These are phyloP conservation scores for Gastrolobium villosum DNA, from an alignment of 306 rosid species.

Conservation along the genomic window DNA sequence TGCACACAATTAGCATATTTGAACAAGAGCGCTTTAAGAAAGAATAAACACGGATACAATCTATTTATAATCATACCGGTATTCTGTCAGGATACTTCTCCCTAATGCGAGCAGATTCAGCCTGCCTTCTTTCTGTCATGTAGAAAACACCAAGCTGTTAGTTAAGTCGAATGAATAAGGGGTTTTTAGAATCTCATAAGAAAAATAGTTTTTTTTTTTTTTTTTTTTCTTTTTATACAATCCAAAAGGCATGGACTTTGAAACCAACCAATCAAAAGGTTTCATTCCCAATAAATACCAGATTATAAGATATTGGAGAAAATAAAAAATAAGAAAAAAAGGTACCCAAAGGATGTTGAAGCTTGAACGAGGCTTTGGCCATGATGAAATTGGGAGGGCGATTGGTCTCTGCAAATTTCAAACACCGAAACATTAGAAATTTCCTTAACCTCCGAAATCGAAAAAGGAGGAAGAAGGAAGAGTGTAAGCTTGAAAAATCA, in stretches of 20 bases:
- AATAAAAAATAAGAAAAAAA: neutral
- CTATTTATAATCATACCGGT: constrained; percentile 66
- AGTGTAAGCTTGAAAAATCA: neutral
- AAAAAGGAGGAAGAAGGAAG: neutral
- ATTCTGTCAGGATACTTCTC: constrained; percentile 92
- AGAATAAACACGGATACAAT: constrained; percentile 19
- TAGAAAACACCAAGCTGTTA: constrained; percentile 21
- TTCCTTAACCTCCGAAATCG: neutral
- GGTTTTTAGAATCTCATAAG: constrained; percentile 5
- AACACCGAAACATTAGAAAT: constrained; percentile 56
- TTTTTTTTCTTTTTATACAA: neutral
- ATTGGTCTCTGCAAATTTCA: constrained; percentile 59
- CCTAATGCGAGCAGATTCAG: constrained; percentile 80
- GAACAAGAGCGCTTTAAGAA: constrained; percentile 18
- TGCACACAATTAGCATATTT: constrained; percentile 48
- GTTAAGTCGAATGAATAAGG: neutral
- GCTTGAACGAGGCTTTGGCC: constrained; percentile 85
- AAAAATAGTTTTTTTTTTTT: neutral
- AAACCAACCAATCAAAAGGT: neutral
- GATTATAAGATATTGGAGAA: constrained; percentile 6
- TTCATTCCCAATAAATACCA: neutral
- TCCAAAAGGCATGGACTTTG: neutral
- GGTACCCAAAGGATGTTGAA: constrained; percentile 79
- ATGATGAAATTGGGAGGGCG: constrained; percentile 57
- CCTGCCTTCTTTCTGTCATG: constrained; percentile 72